These are phyloP conservation scores for Penicillium expansum DNA, from an alignment of 2,329 filamentous ascomycete species.

Conservation along the genomic window DNA sequence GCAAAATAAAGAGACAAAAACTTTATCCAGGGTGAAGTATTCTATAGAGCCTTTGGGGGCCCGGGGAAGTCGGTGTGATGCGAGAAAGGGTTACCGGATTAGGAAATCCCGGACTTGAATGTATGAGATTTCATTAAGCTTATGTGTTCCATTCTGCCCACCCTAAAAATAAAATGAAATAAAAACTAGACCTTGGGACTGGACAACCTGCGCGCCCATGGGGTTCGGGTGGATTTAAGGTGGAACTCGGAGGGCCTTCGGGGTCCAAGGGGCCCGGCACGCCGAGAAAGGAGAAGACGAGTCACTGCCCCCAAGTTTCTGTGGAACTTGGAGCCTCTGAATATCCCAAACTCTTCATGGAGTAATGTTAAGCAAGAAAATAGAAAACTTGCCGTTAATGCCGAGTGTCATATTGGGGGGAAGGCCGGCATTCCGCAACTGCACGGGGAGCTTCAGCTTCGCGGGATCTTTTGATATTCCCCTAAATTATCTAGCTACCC, in stretches of 20 bases:
- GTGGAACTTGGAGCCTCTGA: not conserved
- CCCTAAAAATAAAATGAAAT: constrained; percentile 9
- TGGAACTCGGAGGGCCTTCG: constrained; percentile 1
- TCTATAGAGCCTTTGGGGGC: not conserved
- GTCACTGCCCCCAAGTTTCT: not conserved
- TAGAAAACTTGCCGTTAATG: not conserved
- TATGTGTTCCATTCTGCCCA: constrained; percentile 1
- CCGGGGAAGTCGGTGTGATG: constrained; percentile 1
- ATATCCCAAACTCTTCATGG: not conserved
- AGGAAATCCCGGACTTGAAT: constrained; percentile 14
- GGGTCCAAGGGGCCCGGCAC: not conserved
- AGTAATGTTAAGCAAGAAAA: not conserved
- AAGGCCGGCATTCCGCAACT: not conserved
- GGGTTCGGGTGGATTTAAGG: not conserved
- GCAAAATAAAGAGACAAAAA: too few species aligned
- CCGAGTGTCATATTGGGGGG: not conserved
- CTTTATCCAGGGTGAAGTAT: not conserved
- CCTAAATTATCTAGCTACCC: not conserved
- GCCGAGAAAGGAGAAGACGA: constrained; percentile 6
- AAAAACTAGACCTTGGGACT: not conserved
- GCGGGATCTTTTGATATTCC: constrained; percentile 7
- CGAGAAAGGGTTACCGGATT: constrained; percentile 14
- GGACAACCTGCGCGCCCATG: not conserved
- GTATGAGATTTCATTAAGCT: constrained; percentile 7
- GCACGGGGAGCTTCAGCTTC: not conserved